These are phyloP conservation scores for Trifolium pratense DNA, from an alignment of 306 rosid species.

Conservation along the genomic window DNA sequence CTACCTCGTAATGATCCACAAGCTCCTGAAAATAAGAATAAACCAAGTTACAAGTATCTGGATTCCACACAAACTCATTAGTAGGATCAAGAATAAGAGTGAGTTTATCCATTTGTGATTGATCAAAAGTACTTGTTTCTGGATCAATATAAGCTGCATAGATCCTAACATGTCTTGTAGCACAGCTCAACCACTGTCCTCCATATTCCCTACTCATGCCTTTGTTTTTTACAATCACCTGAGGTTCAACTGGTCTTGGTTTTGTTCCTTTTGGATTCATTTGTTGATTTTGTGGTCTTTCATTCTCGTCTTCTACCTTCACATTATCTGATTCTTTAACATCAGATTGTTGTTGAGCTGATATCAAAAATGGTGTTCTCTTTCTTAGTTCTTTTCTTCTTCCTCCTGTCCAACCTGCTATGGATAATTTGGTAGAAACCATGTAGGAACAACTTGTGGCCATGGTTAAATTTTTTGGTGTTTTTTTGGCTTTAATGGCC, in stretches of 20 bases:
- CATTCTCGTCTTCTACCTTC: slow-evolving; percentile 45
- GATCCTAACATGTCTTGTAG: slow-evolving; percentile 61
- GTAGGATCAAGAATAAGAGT: slow-evolving; percentile 85
- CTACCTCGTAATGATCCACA: slow-evolving; percentile 95
- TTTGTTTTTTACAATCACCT: slow-evolving; percentile 73
- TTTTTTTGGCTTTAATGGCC: neutral
- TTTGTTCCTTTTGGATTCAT: slow-evolving; percentile 52
- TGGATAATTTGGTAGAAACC: slow-evolving; percentile 62
- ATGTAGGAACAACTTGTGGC: slow-evolving; percentile 73
- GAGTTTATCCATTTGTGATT: slow-evolving; percentile 94
- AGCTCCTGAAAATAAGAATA: slow-evolving; percentile 91
- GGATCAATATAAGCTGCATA: slow-evolving; percentile 92
- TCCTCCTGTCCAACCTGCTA: slow-evolving; percentile 53
- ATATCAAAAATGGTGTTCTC: slow-evolving; percentile 47
- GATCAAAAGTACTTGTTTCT: slow-evolving; percentile 79
- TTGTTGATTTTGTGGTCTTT: slow-evolving; percentile 35
- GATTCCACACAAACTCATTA: slow-evolving; percentile 88
- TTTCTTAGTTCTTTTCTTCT: slow-evolving; percentile 48
- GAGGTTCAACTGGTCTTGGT: slow-evolving; percentile 85
- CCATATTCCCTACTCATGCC: slow-evolving; percentile 87
- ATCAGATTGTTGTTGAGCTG: slow-evolving; percentile 63
- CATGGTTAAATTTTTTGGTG: slow-evolving; percentile 47
- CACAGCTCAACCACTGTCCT: slow-evolving; percentile 66
- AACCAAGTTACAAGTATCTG: slow-evolving; percentile 71
- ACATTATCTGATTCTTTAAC: slow-evolving; percentile 49